Conservation (phyloP, 306 rosid species). For the Arachis hypogaea region DNA sequence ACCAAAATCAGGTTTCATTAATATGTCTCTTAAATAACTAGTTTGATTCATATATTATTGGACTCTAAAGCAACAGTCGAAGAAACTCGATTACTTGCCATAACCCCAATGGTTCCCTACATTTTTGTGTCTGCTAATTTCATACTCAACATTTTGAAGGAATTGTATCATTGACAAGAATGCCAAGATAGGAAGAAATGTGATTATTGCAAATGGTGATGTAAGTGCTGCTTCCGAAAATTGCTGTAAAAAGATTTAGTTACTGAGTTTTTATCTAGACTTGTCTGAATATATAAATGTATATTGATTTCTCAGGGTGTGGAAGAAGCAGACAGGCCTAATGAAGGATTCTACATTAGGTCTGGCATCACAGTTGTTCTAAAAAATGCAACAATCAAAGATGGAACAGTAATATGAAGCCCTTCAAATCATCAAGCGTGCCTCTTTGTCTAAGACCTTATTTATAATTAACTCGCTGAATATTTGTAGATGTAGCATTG, state of each 20-base stretch:
- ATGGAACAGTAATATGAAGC: slow-evolving; percentile 69
- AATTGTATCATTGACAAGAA: slow-evolving; percentile 97
- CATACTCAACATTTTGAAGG: slow-evolving; percentile 45
- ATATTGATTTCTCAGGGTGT: slow-evolving; percentile 66
- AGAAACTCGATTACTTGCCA: not conserved
- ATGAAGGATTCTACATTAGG: slow-evolving; percentile 79
- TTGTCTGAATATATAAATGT: slow-evolving; percentile 23
- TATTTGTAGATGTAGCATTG: slow-evolving; percentile 5
- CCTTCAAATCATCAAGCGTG: not conserved
- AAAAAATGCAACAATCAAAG: slow-evolving; percentile 85
- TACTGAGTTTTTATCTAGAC: slow-evolving; percentile 4
- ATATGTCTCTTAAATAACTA: slow-evolving; percentile 21
- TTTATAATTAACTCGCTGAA: slow-evolving; percentile 29
- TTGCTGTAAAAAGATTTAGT: not conserved
- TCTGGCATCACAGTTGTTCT: slow-evolving; percentile 70
- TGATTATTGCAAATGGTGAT: slow-evolving; percentile 68
- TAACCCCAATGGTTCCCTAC: not conserved
- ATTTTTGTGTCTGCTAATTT: slow-evolving; percentile 34
- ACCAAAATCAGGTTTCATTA: slow-evolving; percentile 83
- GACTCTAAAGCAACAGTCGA: not conserved
- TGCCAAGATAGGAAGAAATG: slow-evolving; percentile 91
- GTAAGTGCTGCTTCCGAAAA: slow-evolving; percentile 51
- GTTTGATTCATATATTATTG: not conserved
- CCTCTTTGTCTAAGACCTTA: slow-evolving; percentile 5
- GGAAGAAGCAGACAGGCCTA: slow-evolving; percentile 74